Conservation (phyloP, 1,284 basidiomycete genomes). For the Microbotryomycetes sp. region DNA sequence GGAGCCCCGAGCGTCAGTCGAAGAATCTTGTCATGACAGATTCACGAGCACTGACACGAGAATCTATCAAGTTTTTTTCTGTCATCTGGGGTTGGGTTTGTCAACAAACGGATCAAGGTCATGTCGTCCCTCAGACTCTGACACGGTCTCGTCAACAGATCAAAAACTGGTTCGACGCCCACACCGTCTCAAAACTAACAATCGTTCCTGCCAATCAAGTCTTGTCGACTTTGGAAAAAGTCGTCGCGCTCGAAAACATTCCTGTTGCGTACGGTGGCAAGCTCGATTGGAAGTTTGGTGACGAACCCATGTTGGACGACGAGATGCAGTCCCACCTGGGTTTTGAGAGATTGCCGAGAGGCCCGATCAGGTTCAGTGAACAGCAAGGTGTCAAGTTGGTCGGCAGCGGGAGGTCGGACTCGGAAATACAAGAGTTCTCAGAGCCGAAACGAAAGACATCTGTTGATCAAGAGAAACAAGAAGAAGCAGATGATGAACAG, state of each 20-base stretch:
- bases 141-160: slow-evolving; percentile 50
- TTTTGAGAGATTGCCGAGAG: slow-evolving; percentile 8
- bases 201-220: slow-evolving; percentile 14
- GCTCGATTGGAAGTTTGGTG: slow-evolving; percentile 29
- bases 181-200: background rate
- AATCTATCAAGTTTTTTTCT: background rate
- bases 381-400: slow-evolving; percentile 4
- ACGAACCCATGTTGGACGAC: slow-evolving; percentile 20
- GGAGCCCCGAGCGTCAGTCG: slow-evolving; percentile 6
- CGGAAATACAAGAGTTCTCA: background rate
- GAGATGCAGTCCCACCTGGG: slow-evolving; percentile 10
- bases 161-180: slow-evolving; percentile 46
- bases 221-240: slow-evolving; percentile 11
- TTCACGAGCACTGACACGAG: background rate
- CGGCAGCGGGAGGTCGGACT: background rate
- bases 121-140: slow-evolving; percentile 48
- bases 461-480: background rate
- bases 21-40: no score
- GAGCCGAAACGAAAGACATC: background rate
- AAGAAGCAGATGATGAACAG: background rate
- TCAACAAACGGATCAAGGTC: slow-evolving; percentile 69
- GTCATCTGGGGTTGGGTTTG: slow-evolving; percentile 45
- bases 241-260: slow-evolving; percentile 54
- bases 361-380: slow-evolving; percentile 23
- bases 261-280: slow-evolving; percentile 55